These are phyloP conservation scores for Laburnicola sp. DNA, from an alignment of 2,329 filamentous ascomycete genomes.

Conservation along the genomic window DNA sequence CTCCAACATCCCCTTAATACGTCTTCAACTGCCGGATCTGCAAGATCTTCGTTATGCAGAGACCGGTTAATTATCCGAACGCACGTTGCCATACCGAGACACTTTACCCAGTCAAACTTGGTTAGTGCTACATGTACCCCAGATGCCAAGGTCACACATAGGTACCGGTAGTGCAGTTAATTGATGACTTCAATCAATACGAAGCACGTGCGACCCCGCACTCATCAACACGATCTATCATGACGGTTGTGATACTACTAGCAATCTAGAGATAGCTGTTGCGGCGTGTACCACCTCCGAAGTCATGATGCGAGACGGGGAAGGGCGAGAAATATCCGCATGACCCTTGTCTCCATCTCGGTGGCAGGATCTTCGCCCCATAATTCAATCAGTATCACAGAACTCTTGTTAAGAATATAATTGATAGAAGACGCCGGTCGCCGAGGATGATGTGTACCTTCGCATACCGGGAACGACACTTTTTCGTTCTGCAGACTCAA, in stretches of 20 bases:
- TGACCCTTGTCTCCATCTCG: slow-evolving; percentile 16
- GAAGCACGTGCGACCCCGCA: slow-evolving; percentile 13
- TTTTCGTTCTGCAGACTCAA: slow-evolving; percentile 14
- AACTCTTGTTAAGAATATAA: slow-evolving; percentile 24
- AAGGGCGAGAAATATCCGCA: background rate
- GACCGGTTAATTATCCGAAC: slow-evolving; percentile 24
- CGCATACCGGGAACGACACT: slow-evolving; percentile 9
- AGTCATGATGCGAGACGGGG: slow-evolving; percentile 6
- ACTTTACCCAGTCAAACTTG: slow-evolving; percentile 20
- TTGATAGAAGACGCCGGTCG: slow-evolving; percentile 13
- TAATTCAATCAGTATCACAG: slow-evolving; percentile 17
- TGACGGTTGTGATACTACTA: slow-evolving; percentile 3
- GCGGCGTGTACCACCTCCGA: slow-evolving; percentile 1
- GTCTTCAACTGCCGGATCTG: slow-evolving; percentile 23
- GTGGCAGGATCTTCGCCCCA: slow-evolving; percentile 14
- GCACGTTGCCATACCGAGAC: slow-evolving; percentile 7
- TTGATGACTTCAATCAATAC: slow-evolving; percentile 12
- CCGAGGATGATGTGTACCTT: background rate
- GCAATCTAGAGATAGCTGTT: slow-evolving; percentile 9
- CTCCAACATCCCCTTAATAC: slow-evolving; percentile 19
- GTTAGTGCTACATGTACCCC: slow-evolving; percentile 13
- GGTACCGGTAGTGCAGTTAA: slow-evolving; percentile 22
- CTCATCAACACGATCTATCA: slow-evolving; percentile 11
- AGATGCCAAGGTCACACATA: slow-evolving; percentile 16
- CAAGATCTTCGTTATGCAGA: slow-evolving; percentile 13